These are phyloP conservation scores for Arthromyces matolae DNA, from an alignment of 768 basidiomycete species.

Conservation along the genomic window DNA sequence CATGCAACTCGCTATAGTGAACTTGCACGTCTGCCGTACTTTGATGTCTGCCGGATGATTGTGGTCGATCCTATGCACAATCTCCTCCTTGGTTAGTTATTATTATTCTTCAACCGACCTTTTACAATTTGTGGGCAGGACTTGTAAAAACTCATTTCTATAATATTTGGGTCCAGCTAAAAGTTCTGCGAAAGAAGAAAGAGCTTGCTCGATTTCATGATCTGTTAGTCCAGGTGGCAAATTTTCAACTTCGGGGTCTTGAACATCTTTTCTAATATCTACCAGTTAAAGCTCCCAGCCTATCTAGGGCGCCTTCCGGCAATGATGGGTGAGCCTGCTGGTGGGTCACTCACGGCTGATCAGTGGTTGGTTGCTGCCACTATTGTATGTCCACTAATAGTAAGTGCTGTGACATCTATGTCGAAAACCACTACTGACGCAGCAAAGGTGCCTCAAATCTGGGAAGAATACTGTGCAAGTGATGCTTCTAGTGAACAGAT, in stretches of 20 bases:
- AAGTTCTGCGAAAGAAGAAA: constrained; percentile 19
- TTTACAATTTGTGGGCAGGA: no score
- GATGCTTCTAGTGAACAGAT: no score
- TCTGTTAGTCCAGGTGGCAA: not conserved
- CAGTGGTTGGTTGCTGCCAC: constrained; percentile 28
- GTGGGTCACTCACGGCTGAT: constrained; percentile 32
- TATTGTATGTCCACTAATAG: constrained; percentile 25
- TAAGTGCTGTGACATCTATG: not conserved
- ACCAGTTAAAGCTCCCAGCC: not conserved
- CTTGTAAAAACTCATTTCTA: constrained; percentile 26
- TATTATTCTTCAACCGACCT: no score
- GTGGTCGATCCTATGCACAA: no score
- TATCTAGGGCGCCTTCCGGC: constrained; percentile 16
- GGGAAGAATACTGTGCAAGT: no score
- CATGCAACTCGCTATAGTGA: no score
- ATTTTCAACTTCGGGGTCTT: not conserved
- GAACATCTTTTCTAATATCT: not conserved
- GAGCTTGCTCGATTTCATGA: constrained; percentile 4
- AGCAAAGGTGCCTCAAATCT: constrained; percentile 25
- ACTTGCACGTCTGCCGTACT: no score
- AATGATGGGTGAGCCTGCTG: constrained; percentile 27
- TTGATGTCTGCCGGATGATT: no score
- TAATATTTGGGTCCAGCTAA: constrained; percentile 24
- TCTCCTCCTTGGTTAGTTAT: no score
- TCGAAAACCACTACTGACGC: not conserved